Evolutionary conservation across 768 basidiomycete species (phyloP), one percentile per base, ranked within the genome.

Genomic region (Nevesoporus exiguus): DNA sequence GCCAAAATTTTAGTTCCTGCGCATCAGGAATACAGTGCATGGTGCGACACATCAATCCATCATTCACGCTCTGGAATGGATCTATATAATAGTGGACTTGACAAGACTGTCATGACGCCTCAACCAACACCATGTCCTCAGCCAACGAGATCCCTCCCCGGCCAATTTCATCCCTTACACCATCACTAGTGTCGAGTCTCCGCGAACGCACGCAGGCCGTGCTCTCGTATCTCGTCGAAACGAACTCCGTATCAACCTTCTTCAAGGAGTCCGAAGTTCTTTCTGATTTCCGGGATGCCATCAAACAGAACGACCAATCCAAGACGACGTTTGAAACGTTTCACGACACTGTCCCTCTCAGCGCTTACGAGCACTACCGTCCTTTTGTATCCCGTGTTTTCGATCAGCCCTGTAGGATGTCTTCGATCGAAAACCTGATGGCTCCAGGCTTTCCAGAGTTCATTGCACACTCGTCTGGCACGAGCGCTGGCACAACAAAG

Each of bases 191-290:
- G 17, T 46, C 51, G 19, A 52, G 43, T 44, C 66, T 66, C 27
- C 55, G 50, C 9, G 43, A 67, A 31, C 61, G 55, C 47, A 61
- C 65, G 33, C 59, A 56, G 37, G 47, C 55, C 33, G 56, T 64
- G 52, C 65, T 66, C 31, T 59, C 60, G 14, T 59, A 66, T 27
- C 60, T 66, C 47, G 58, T 59, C 44, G 47, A 59, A 21, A 56
- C 59, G 9, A 66, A 66, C 33, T 56, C 62, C 7, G 37, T 41
- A 29, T 61, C 65, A 4, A 51, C 52, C 0, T 64, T 52, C 46
- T 66, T 64, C 19, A 55, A 58, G 17, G 48, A 61, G 39, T 51
- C 62, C 15, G 36, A 45, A 1, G 25, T 52, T 22, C 57, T 66
- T 24, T 49, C 59, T n/a, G 30, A 47, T 30, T 56, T 66, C 31